A percentile compares a stretch with the other conserved stretches of the same genome.
Conservation (phyloP, 2,329 filamentous ascomycete species). For the Neoascochyta sp. region DNA sequence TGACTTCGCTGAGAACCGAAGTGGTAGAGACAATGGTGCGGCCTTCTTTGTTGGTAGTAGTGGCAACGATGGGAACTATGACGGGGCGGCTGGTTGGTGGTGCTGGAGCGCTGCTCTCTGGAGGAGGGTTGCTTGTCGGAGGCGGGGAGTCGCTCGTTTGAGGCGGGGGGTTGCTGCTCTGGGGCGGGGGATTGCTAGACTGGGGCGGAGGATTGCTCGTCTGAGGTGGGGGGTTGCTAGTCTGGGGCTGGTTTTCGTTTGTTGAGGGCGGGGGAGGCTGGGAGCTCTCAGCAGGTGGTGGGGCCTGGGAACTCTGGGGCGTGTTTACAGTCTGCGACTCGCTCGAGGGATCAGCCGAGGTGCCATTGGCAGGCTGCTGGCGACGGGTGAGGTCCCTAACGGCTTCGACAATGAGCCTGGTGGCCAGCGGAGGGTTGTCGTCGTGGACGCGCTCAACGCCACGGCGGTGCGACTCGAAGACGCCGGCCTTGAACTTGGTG, state of each 20-base stretch:
- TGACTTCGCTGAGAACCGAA: conserved; percentile 40
- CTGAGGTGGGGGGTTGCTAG: background rate
- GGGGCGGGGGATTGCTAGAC: conserved; percentile 1
- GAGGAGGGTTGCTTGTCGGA: no score
- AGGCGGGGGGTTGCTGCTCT: conserved; percentile 4
- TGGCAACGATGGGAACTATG: conserved; percentile 39
- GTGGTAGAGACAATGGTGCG: conserved; percentile 37
- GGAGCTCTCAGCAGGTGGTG: conserved; percentile 2
- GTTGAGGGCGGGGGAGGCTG: background rate
- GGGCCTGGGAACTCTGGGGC: conserved; percentile 2
- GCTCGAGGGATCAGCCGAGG: conserved; percentile 18
- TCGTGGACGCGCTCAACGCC: conserved; percentile 62
- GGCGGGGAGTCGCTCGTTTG: conserved; percentile 2
- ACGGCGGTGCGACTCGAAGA: conserved; percentile 62
- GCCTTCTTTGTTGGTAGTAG: conserved; percentile 40
- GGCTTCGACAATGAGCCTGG: conserved; percentile 61
- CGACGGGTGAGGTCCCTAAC: conserved; percentile 48
- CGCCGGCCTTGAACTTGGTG: conserved; percentile 63
- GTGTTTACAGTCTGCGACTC: conserved; percentile 8
- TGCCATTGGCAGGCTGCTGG: conserved; percentile 30
- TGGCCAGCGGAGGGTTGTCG: conserved; percentile 59
- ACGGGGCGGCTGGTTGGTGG: conserved; percentile 18
- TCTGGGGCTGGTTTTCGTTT: background rate
- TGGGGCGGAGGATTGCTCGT: no score
- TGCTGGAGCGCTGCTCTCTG: conserved; percentile 3